These are phyloP conservation scores for Pseudotulostoma volvatum DNA, from an alignment of 495 filamentous ascomycete species.

Conservation along the genomic window DNA sequence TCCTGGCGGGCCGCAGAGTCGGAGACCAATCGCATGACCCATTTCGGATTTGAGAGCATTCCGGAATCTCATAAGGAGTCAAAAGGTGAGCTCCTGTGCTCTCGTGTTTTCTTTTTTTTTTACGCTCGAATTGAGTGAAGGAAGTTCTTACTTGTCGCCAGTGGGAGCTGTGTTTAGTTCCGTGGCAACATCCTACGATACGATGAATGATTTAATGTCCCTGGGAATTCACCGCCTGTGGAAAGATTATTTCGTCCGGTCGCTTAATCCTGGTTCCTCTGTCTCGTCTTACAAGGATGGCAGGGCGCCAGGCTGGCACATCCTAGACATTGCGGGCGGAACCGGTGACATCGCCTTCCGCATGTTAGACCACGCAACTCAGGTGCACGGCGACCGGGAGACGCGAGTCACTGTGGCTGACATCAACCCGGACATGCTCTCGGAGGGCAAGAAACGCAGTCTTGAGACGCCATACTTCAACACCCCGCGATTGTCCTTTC, in stretches of 20 bases:
- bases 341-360: conserved; percentile 98
- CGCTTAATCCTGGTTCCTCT: conserved; percentile 68
- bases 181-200: conserved; percentile 79
- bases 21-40: conserved; percentile 51
- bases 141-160: conserved; percentile 13
- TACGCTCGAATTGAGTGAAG: conserved; percentile 4
- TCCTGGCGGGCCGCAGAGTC: conserved; percentile 27
- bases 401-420: conserved; percentile 80
- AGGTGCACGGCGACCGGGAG: conserved; percentile 59
- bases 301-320: conserved; percentile 42
- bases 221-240: conserved; percentile 90
- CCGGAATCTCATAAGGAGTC: conserved; percentile 68
- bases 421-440: conserved; percentile 90
- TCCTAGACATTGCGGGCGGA: conserved; percentile 93
- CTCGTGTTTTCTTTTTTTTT: background rate
- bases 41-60: conserved; percentile 87
- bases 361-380: conserved; percentile 75
- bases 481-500: conserved; percentile 48
- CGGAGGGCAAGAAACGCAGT: conserved; percentile 67
- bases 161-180: conserved; percentile 89
- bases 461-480: conserved; percentile 40
- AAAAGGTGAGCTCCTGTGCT: conserved; percentile 32
- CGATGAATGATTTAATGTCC: conserved; percentile 99
- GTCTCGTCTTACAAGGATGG: conserved; percentile 20
- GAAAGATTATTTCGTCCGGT: conserved; percentile 96